Percentiles rank a stretch among this genome's conserved stretches.
phyloP scores from a whole-genome alignment of 1,139 yeast species.

The Suhomyces guaymorum region DNA sequence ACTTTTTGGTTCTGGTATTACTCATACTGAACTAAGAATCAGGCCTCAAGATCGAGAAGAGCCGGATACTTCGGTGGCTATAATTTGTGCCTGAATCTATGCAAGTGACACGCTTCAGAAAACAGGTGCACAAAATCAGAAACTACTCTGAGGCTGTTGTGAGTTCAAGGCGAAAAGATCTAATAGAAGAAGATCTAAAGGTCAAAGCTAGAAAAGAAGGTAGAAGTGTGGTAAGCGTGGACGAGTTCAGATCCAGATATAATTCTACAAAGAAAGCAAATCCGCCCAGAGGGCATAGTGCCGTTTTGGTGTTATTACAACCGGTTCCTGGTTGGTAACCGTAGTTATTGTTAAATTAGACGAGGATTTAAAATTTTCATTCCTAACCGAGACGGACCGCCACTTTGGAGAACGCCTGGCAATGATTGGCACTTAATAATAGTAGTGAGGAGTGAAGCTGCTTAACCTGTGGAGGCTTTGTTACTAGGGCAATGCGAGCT shows the following conservation, averaged over 20 bases:
- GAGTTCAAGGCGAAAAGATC: background rate
- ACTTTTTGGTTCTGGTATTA: slow-evolving; percentile 8
- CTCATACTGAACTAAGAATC: too few relatives aligned
- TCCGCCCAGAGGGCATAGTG: background rate
- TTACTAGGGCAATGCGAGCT: too few relatives aligned
- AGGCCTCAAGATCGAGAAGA: too few relatives aligned
- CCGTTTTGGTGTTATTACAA: background rate
- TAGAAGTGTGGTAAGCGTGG: too few relatives aligned
- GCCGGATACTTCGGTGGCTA: too few relatives aligned
- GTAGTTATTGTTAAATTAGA: slow-evolving; percentile 8
- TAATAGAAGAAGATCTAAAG: background rate
- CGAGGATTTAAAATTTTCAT: slow-evolving; percentile 9
- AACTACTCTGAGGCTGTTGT: background rate
- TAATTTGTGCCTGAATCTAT: slow-evolving; percentile 1
- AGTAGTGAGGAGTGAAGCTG: too few relatives aligned
- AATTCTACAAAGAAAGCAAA: too few relatives aligned
- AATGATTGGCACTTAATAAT: too few relatives aligned
- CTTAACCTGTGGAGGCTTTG: too few relatives aligned
- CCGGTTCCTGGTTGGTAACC: slow-evolving; percentile 3
- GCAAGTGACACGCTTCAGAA: slow-evolving; percentile 2
- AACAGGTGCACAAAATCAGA: slow-evolving; percentile 1
- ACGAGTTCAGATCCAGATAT: too few relatives aligned
- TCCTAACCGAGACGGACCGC: background rate
- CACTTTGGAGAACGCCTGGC: background rate
- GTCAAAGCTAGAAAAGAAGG: background rate